Conservation (phyloP, 2,329 filamentous ascomycete species). For the Salinomyces thailandicus region DNA sequence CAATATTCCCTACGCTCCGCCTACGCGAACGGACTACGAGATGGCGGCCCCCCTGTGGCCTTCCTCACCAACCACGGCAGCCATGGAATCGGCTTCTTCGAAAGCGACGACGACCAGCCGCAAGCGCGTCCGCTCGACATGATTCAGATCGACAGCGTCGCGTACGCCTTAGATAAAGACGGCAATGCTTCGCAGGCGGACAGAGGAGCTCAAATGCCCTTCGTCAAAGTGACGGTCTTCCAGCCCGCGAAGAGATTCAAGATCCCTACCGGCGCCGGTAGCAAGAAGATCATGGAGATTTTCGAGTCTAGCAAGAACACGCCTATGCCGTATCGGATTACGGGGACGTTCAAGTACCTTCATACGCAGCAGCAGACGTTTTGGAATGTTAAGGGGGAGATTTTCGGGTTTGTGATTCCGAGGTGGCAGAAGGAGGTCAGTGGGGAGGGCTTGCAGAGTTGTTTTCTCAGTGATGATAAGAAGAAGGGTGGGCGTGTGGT, state of each 20-base stretch:
- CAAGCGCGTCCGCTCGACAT: constrained; percentile 16
- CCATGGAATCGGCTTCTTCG: constrained; percentile 33
- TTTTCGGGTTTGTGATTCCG: constrained; percentile 33
- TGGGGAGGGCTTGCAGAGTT: constrained; percentile 30
- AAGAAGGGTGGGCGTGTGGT: constrained; percentile 27
- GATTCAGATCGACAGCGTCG: constrained; percentile 27
- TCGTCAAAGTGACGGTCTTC: constrained; percentile 34
- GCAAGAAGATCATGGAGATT: constrained; percentile 17
- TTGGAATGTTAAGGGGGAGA: constrained; percentile 27
- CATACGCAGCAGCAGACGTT: constrained; percentile 21
- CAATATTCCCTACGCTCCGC: constrained; percentile 33
- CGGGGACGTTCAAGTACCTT: constrained; percentile 28
- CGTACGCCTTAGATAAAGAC: constrained; percentile 25
- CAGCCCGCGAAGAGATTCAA: constrained; percentile 26
- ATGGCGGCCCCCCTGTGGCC: constrained; percentile 24
- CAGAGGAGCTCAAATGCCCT: constrained; percentile 26
- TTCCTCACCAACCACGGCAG: constrained; percentile 34
- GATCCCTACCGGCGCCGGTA: constrained; percentile 15
- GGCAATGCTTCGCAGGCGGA: constrained; percentile 25
- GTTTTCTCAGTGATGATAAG: constrained; percentile 26
- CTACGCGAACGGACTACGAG: constrained; percentile 27
- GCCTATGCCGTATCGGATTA: constrained; percentile 30
- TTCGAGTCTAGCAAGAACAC: constrained; percentile 28
- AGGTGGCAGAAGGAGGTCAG: constrained; percentile 32
- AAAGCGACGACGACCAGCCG: constrained; percentile 18